Evolutionary conservation across 2,329 filamentous ascomycete genomes (phyloP).

Genomic region (Lachnellula hyalina): DNA sequence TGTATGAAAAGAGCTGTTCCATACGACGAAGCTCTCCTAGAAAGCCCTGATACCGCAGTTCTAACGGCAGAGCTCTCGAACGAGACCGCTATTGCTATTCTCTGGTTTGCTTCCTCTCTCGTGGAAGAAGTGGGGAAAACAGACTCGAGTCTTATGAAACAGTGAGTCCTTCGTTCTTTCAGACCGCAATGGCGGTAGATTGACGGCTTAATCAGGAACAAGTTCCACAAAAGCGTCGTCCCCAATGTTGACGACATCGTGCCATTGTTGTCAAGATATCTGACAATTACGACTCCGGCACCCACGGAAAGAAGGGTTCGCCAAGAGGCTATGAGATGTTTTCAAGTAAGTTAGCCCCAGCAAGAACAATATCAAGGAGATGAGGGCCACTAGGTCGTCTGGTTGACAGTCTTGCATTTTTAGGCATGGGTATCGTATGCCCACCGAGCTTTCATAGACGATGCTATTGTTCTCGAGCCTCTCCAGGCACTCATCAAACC

Average conservation of each 20-base stretch:
- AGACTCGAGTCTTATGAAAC: constrained; percentile 55
- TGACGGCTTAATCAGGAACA: constrained; percentile 28
- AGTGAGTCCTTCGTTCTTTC: constrained; percentile 35
- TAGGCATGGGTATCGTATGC: constrained; percentile 72
- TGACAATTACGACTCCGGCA: constrained; percentile 36
- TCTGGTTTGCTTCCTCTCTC: constrained; percentile 61
- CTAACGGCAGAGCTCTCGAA: constrained; percentile 43
- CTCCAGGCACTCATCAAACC: constrained; percentile 56
- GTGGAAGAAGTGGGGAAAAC: constrained; percentile 65
- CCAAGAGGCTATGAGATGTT: constrained; percentile 53
- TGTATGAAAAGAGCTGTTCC: constrained; percentile 41
- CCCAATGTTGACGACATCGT: constrained; percentile 47
- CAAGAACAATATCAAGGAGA: no score
- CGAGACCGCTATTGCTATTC: constrained; percentile 48
- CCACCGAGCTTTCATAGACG: constrained; percentile 55
- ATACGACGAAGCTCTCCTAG: constrained; percentile 44
- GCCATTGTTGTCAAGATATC: constrained; percentile 38
- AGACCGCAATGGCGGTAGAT: constrained; percentile 2
- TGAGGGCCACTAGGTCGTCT: no score
- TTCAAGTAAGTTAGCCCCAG: constrained; percentile 44
- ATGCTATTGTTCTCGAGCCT: constrained; percentile 50
- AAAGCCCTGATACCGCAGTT: constrained; percentile 38
- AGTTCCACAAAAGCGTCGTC: constrained; percentile 47
- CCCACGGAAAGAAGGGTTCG: constrained; percentile 40
- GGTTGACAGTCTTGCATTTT: neutral